Base-by-base conservation (phyloP, 1,284 basidiomycete species). In the Trametes hirsuta region DNA sequence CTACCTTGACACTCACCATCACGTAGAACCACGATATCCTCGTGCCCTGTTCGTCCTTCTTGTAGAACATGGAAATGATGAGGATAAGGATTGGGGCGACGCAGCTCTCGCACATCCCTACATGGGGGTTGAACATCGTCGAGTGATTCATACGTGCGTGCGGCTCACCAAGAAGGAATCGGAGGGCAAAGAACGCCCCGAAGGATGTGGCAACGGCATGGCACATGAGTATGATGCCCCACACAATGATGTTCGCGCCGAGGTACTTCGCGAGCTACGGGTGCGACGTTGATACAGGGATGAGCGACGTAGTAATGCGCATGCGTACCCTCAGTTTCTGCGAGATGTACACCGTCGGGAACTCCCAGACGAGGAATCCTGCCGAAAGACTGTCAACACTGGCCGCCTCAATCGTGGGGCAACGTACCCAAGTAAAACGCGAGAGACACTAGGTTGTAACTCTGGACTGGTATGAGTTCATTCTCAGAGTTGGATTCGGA, bases 11-110 rank as follows among this genome's bases (percentile, higher is more conserved):
- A 63, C 73, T 60, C 65, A 84, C 85, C 85, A 87, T 88, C 42
- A 87, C 78, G 72, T 87, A 89, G 72, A 88, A 88, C 80, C 83
- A 87, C 3, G 85, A 82, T 21, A 88, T 84, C 21, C 87, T 77
- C 14, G 74, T 79, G 0, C 82, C 83, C 80, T 86, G 30, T 66
- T 89, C 87, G 53, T 86, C 76, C 72, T 87, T 88, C 74, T 84
- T 86, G 71, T 88, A 88, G 69, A 87, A 88, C 81, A 86, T 87
- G 6, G 84, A 82, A 37, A 89, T 82, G 50, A 87, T 80, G 47
- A 88, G 71, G 67, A 90, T 84, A 35, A 89, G 75, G 62, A 81
- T 84, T 0, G 86, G 87, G 9, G 84, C 81, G 3, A 88, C 85
- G 62, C 84, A 86, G 62, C 79, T 80, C 71, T 88, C 85, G 64